Percentiles rank a stretch among this genome's conserved stretches.
Conservation (phyloP, 2,329 filamentous ascomycete genomes). For the Huntiella bhutanensis region DNA sequence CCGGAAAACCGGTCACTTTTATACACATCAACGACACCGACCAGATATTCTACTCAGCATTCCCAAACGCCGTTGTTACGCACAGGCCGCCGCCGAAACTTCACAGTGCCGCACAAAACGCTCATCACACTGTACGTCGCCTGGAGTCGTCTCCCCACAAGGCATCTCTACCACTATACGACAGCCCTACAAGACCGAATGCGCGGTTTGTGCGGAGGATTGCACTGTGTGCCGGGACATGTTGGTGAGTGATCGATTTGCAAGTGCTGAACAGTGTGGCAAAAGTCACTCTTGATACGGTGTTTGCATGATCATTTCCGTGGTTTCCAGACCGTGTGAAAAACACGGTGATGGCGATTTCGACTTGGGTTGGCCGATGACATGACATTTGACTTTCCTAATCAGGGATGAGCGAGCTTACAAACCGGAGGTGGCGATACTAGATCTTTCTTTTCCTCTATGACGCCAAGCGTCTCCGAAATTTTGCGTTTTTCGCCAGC, state of each 20-base stretch:
- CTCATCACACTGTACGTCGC: neutral
- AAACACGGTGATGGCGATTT: neutral
- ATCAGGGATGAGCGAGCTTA: too few species aligned
- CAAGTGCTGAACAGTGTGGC: too few species aligned
- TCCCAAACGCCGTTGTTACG: too few species aligned
- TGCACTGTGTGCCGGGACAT: too few species aligned
- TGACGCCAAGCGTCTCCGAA: too few species aligned
- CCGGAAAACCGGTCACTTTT: neutral
- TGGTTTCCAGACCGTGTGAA: too few species aligned
- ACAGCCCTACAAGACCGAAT: neutral
- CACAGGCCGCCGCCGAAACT: neutral
- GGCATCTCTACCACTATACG: neutral
- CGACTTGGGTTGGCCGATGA: neutral
- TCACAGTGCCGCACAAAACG: conserved; percentile 1
- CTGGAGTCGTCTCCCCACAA: neutral
- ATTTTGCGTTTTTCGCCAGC: neutral
- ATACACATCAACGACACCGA: conserved; percentile 1
- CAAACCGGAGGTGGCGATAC: too few species aligned
- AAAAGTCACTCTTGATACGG: too few species aligned
- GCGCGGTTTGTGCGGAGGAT: conserved; percentile 7
- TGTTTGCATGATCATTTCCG: too few species aligned
- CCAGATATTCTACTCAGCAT: neutral
- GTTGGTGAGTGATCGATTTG: too few species aligned
- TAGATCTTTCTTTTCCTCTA: too few species aligned
- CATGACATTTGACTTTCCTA: too few species aligned